Evolutionary conservation across 495 filamentous ascomycete genomes (phyloP).

Genomic region (Annulohypoxylon bovei): DNA sequence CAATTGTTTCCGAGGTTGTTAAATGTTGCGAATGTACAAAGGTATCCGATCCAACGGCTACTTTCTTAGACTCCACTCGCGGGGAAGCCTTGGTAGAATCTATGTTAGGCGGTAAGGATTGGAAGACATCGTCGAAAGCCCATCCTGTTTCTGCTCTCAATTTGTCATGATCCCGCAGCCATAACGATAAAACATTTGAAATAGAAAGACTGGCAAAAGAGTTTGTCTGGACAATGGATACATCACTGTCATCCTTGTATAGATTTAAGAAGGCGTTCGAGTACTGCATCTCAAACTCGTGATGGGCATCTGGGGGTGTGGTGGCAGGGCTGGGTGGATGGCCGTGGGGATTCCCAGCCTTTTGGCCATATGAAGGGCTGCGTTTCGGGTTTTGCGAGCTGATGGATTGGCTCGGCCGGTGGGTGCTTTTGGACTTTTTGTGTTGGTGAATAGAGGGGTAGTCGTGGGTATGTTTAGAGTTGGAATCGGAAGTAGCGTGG

Average conservation of each 20-base stretch:
- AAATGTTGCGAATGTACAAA: constrained; percentile 75
- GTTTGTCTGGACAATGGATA: constrained; percentile 68
- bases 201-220: constrained; percentile 75
- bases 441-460: constrained; percentile 44
- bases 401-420: constrained; percentile 76
- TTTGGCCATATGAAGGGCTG: constrained; percentile 59
- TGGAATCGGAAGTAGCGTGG: constrained; percentile 46
- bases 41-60: constrained; percentile 53
- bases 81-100: constrained; percentile 47
- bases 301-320: constrained; percentile 64
- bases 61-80: constrained; percentile 57
- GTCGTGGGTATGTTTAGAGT: constrained; percentile 53
- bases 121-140: constrained; percentile 62
- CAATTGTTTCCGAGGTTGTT: constrained; percentile 65
- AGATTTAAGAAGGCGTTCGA: constrained; percentile 76
- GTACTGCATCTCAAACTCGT: constrained; percentile 69
- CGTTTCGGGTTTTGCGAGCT: constrained; percentile 67
- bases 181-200: constrained; percentile 71
- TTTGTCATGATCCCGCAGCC: constrained; percentile 72
- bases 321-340: constrained; percentile 65
- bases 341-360: constrained; percentile 50
- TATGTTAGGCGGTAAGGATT: constrained; percentile 50
- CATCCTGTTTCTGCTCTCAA: constrained; percentile 57
- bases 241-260: constrained; percentile 68
- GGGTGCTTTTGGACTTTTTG: constrained; percentile 81